Evolutionary conservation across 768 basidiomycete genomes (phyloP).

Genomic region (Phlegmacium glaucopus): DNA sequence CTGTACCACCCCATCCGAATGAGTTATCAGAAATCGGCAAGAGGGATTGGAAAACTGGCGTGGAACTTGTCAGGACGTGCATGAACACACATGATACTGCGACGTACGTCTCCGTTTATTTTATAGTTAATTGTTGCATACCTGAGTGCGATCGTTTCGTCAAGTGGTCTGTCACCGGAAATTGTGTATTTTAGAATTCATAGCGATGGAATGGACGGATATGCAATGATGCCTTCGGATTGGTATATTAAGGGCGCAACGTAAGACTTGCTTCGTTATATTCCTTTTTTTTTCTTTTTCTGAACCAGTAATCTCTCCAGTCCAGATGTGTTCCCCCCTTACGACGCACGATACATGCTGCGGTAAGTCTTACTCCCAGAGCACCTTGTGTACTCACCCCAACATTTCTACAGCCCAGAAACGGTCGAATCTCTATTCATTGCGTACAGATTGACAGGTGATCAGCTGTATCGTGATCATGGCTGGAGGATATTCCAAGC

Average conservation of each 20-base stretch:
- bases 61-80: conserved; percentile 83
- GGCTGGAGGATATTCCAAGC: conserved; percentile 91
- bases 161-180: conserved; percentile 82
- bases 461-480: conserved; percentile 72
- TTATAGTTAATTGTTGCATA: neutral
- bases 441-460: conserved; percentile 87
- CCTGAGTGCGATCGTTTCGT: no score
- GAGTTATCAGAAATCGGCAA: conserved; percentile 59
- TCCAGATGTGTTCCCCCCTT: conserved; percentile 43
- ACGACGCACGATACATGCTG: conserved; percentile 93
- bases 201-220: conserved; percentile 48
- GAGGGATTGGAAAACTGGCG: conserved; percentile 82
- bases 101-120: conserved; percentile 52
- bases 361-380: conserved; percentile 39
- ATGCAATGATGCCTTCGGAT: conserved; percentile 48
- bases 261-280: conserved; percentile 32
- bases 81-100: conserved; percentile 81
- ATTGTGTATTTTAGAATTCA: conserved; percentile 81
- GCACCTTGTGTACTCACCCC: neutral
- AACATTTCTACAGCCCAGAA: conserved; percentile 59
- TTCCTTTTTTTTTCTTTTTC: neutral
- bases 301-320: conserved; percentile 13
- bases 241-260: conserved; percentile 91
- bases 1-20: conserved; percentile 61
- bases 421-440: conserved; percentile 93